Base-by-base conservation (phyloP, 441 rosid genomes). In the Euphorbia schlechtendalii region DNA sequence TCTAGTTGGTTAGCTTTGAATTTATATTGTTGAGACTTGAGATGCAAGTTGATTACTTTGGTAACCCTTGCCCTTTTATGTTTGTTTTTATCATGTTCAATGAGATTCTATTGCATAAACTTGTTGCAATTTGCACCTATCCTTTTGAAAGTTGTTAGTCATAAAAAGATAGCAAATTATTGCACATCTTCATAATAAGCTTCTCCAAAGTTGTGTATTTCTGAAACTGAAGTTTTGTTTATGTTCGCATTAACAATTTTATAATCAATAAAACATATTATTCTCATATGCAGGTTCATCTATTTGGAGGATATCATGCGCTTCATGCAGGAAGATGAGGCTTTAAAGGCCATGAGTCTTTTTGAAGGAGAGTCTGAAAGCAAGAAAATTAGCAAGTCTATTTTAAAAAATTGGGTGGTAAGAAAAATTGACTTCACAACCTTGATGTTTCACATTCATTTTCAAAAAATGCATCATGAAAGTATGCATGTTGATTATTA, bases 381-480 rank as follows among this genome's bases (percentile, higher is more conserved):
- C 68, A 74, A 72, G 70, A 90, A 76, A 74, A 90, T 92, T 60
- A 90, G 82, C 87, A 87, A 85, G 76, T 52, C 75, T 61, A 64
- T 90, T 40, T 77, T 92, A 51, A 88, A 89, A 78, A 84, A 86
- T 30, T 92, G 96, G 96, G 85, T 87, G 96, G 98, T 92, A 82
- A 68, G 81, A 59, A 68, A 51, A 27, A 46, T 32, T 60, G 32
- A 22, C 8, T 22, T 45, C 48, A 43, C 48, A 43, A 11, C 48
- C 48, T 17, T 41, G 18, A 20, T 13, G 11, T 52, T 28, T 20
- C 51, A 8, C 34, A n/a, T 21, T 22, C 59, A n/a, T n/a, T n/a
- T 55, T 14, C 48, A 41, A 41, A 28, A 38, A 32, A 9, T 24
- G 18, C 28, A 10, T 9, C 43, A 8, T 38, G 51, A 27, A 8